Evolutionary conservation across 2,329 filamentous ascomycete species (phyloP), one percentile per base, ranked within the genome.

Genomic region (Calonectria pseudoreteaudii): DNA sequence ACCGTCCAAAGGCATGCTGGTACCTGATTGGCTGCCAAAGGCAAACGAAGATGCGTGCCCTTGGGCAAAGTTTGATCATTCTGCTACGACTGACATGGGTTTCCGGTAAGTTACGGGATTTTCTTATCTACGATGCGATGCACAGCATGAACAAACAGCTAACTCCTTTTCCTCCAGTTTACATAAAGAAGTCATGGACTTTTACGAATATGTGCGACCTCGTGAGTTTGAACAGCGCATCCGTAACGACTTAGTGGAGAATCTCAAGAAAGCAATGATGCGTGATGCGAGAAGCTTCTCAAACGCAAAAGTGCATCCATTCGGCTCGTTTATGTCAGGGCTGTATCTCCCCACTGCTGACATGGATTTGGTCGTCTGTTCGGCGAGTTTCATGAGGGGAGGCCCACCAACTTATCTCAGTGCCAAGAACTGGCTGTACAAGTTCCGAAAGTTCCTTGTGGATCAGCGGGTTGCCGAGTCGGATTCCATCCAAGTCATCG

Each of bases 291-390:
- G 82, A n/a, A 83, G 87, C 64, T 93, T 92, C 79, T 84, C 87
- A 16, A 90, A 91, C 60, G 91, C 92, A 14, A 88, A 93, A 64
- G 87, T 98, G 10, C 87, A 90, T 41, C 89, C 93, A 13, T 99
- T 99, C 82, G 97, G 97, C n/a, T 98, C 97, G 0, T 99, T 96
- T 84, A 96, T 95, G 78, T 95, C 95, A 4, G 95, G 94, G 0
- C 87, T 95, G 10, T 92, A 92, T 78, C 85, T 92, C 3, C 90
- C 90, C 0, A 91, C 94, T 1, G 95, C 94, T 20, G 97, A 99
- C 82, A 98, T 99, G 92, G 97, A 99, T 82, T 88, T 99, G 62
- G 97, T 98, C 3, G 90, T 97, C 67, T 91, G 96, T 66, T 92
- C 90, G 0, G 80, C 82, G 3, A 86, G 87, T 31, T 95, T 91